These are phyloP conservation scores for Lomentospora prolificans DNA, from an alignment of 2,329 filamentous ascomycete genomes.

Conservation along the genomic window DNA sequence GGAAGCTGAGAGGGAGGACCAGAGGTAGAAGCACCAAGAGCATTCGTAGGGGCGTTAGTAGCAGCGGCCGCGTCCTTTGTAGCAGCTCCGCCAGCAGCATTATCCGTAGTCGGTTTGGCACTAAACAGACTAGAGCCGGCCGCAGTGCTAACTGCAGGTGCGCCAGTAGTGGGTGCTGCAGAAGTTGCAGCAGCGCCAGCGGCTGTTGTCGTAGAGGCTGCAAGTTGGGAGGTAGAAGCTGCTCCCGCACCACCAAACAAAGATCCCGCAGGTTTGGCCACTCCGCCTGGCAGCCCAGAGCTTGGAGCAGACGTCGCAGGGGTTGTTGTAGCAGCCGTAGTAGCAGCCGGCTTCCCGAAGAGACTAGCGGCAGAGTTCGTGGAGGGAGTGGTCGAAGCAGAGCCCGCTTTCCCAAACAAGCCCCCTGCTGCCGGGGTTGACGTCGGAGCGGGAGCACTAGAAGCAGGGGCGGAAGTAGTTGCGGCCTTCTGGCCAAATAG, in stretches of 20 bases:
- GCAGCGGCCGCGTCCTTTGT: constrained; percentile 20
- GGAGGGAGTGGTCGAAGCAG: constrained; percentile 11
- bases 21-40: constrained; percentile 62
- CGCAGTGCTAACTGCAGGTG: constrained; percentile 15
- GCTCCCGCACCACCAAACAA: constrained; percentile 9
- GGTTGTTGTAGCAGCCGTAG: constrained; percentile 21
- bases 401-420: constrained; percentile 16
- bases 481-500: constrained; percentile 1
- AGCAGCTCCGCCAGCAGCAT: constrained; percentile 20
- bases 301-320: constrained; percentile 22
- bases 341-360: constrained; percentile 15
- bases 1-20: constrained; percentile 79
- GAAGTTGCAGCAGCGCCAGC: constrained; percentile 11
- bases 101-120: constrained; percentile 20
- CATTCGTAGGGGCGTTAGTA: constrained; percentile 21
- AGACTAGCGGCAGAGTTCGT: constrained; percentile 12
- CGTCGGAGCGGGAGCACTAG: constrained; percentile 6
- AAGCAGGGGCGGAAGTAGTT: constrained; percentile 1
- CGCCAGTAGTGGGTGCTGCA: constrained; percentile 13
- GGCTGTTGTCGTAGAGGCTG: constrained; percentile 4
- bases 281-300: constrained; percentile 11
- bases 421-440: constrained; percentile 15
- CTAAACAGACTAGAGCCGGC: constrained; percentile 23
- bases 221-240: background rate
- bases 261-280: constrained; percentile 4